Conservation (phyloP, 306 rosid genomes). For the Quercus bicolor region DNA sequence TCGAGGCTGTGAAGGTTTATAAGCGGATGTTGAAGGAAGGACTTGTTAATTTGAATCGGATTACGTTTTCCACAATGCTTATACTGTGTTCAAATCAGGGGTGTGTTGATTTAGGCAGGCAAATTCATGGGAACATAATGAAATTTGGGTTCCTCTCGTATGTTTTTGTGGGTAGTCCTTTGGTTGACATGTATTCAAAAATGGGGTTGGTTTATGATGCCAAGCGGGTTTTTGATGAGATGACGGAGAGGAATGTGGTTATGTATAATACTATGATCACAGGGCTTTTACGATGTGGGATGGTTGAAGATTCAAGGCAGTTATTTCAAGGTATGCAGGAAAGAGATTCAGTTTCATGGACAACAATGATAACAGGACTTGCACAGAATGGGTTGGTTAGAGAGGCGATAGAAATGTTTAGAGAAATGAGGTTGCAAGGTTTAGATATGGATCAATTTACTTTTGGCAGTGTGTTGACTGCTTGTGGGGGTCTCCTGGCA, state of each 20-base stretch:
- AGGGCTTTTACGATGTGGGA: constrained; percentile 60
- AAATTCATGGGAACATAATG: constrained; percentile 72
- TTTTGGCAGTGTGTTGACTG: constrained; percentile 80
- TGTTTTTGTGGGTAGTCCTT: constrained; percentile 79
- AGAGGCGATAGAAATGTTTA: constrained; percentile 52
- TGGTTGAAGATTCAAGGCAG: constrained; percentile 47
- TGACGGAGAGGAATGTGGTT: constrained; percentile 64
- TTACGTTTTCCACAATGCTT: constrained; percentile 74
- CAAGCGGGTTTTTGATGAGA: constrained; percentile 49
- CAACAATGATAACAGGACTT: constrained; percentile 76
- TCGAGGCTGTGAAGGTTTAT: constrained; percentile 59
- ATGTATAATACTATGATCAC: constrained; percentile 70
- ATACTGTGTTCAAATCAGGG: constrained; percentile 56
- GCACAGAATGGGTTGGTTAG: constrained; percentile 56
- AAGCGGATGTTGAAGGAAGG: constrained; percentile 53
- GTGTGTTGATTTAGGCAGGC: constrained; percentile 54
- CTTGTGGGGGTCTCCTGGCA: constrained; percentile 74
- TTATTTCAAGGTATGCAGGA: constrained; percentile 57
- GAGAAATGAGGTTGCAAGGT: constrained; percentile 59
- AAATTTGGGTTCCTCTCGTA: constrained; percentile 66
- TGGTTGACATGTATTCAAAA: constrained; percentile 81
- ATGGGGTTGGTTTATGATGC: constrained; percentile 54
- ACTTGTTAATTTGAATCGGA: constrained; percentile 39
- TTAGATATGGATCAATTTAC: constrained; percentile 73
- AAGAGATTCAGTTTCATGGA: constrained; percentile 81